These are phyloP conservation scores for Eudorina sp. DNA, from an alignment of 139 green algal species.

Conservation along the genomic window DNA sequence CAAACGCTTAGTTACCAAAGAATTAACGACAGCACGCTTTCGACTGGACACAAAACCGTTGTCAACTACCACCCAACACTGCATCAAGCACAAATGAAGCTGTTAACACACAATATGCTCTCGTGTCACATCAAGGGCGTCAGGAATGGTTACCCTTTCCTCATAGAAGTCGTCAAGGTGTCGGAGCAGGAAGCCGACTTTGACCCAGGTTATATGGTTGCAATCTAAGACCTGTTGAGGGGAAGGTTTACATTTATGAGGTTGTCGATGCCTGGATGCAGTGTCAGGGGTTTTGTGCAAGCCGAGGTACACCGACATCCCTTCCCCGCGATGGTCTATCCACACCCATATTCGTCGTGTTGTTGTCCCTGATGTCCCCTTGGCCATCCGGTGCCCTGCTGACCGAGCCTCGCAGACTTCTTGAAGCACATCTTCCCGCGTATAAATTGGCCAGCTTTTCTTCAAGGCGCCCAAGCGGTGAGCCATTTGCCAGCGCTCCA, in stretches of 20 bases:
- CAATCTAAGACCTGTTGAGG: too few species aligned
- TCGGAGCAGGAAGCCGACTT: conserved; percentile 89
- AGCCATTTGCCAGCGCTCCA: conserved; percentile 19
- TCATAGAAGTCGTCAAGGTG: conserved; percentile 88
- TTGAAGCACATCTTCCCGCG: conserved; percentile 91
- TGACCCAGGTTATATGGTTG: conserved; percentile 71
- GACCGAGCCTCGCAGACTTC: conserved; percentile 78
- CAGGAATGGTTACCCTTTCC: conserved; percentile 93
- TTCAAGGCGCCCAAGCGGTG: conserved; percentile 77
- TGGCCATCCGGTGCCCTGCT: too few species aligned
- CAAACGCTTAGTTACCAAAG: too few species aligned
- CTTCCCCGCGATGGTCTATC: too few species aligned
- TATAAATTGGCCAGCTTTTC: conserved; percentile 89
- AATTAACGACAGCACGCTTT: too few species aligned
- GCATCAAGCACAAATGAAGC: conserved; percentile 87
- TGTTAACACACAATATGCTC: conserved; percentile 99
- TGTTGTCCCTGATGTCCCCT: too few species aligned
- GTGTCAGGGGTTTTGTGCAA: too few species aligned
- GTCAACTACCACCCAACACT: neutral
- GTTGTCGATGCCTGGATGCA: too few species aligned
- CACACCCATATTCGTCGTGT: too few species aligned
- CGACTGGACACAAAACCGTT: neutral
- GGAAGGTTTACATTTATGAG: too few species aligned
- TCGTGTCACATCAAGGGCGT: conserved; percentile 96
- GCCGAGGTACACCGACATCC: too few species aligned